Conservation (phyloP, 1,139 yeast genomes). For the Blastobotrys ciferrii region DNA sequence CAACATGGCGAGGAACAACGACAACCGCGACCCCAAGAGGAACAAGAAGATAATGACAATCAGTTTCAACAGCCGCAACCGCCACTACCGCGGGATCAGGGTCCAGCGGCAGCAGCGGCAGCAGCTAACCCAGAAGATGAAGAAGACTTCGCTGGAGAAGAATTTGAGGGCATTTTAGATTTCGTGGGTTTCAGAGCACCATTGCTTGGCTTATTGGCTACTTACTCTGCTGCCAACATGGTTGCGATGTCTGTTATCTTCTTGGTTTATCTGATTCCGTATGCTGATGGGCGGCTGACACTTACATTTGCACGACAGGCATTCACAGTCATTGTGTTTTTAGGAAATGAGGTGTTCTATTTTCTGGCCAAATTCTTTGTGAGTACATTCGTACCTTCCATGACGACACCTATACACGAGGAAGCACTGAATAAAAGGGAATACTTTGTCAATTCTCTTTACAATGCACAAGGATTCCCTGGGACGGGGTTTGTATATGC, state of each 20-base stretch:
- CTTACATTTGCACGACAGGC: not conserved
- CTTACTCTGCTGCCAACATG: constrained; percentile 23
- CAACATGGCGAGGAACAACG: constrained; percentile 8
- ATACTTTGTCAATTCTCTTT: not conserved
- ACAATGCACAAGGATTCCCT: constrained; percentile 3
- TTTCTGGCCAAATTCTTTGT: not conserved
- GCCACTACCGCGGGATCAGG: constrained; percentile 7
- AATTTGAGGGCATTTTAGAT: constrained; percentile 31
- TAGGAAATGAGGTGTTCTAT: constrained; percentile 10
- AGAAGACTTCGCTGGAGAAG: constrained; percentile 26
- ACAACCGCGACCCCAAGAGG: constrained; percentile 9
- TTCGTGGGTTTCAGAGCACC: constrained; percentile 37
- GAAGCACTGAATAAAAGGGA: constrained; percentile 1
- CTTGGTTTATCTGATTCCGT: constrained; percentile 30
- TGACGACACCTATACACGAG: not conserved
- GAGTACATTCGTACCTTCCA: not conserved
- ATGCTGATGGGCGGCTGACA: constrained; percentile 28
- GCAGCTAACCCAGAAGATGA: constrained; percentile 18
- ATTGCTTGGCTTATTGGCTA: constrained; percentile 24
- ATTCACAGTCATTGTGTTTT: constrained; percentile 3
- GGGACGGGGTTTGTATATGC: constrained; percentile 20
- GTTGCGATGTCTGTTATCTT: constrained; percentile 21
- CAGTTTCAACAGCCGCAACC: not conserved
- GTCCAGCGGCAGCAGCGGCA: constrained; percentile 6
- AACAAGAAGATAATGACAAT: not conserved